These are phyloP conservation scores for Chlorella sp. DNA, from an alignment of 139 green algal species.

Conservation along the genomic window DNA sequence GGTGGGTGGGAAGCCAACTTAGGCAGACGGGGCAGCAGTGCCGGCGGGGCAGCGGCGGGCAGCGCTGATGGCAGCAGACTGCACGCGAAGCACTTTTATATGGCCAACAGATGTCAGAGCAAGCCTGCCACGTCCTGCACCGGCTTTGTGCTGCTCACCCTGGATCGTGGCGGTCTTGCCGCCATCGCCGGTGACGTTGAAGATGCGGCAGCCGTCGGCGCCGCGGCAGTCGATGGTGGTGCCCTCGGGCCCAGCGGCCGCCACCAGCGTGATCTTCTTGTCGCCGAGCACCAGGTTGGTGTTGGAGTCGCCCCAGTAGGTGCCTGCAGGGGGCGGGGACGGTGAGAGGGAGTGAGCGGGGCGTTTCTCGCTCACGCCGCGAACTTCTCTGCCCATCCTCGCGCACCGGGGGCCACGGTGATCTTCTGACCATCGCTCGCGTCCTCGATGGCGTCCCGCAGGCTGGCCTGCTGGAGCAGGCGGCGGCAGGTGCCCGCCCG, in stretches of 20 bases:
- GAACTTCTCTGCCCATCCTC: too few relatives aligned
- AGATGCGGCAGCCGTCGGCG: background rate
- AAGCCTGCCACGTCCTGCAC: too few relatives aligned
- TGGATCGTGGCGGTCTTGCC: background rate
- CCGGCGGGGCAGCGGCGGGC: too few relatives aligned
- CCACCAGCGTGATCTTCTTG: slow-evolving; percentile 9
- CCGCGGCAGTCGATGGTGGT: slow-evolving; percentile 39
- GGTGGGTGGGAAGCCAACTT: too few relatives aligned
- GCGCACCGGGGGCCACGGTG: background rate
- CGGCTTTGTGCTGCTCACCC: background rate
- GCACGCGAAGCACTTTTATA: too few relatives aligned
- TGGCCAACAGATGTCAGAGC: too few relatives aligned
- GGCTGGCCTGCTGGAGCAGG: slow-evolving; percentile 1
- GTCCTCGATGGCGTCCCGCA: background rate
- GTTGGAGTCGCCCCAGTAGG: slow-evolving; percentile 26
- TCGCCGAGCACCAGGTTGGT: slow-evolving; percentile 4
- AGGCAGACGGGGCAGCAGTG: too few relatives aligned
- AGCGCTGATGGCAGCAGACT: background rate
- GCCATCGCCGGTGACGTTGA: background rate
- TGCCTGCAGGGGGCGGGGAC: background rate
- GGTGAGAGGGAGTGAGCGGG: background rate
- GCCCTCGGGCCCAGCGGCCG: background rate
- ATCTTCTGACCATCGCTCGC: background rate
- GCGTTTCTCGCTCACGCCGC: too few relatives aligned
- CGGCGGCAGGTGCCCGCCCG: background rate